Percentiles rank a stretch among this genome's conserved stretches.
phyloP scores from a whole-genome alignment of 371 early-diverging fungal species.

The Syncephalastrum racemosum region DNA sequence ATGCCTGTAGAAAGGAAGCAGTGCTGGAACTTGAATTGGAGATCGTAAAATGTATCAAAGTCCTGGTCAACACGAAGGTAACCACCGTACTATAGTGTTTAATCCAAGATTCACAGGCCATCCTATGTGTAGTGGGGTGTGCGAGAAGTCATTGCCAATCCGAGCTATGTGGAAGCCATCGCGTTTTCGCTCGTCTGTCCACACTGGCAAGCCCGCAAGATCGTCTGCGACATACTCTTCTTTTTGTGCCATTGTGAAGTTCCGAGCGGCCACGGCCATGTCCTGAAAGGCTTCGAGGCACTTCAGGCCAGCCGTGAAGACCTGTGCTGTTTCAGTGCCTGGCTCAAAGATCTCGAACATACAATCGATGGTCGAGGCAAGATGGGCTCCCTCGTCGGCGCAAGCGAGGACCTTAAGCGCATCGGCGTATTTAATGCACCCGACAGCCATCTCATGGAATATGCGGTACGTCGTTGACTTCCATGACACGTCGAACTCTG shows the following conservation, averaged over 20 bases:
- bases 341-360: constrained; percentile 67
- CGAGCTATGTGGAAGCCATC: constrained; percentile 63
- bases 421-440: constrained; percentile 50
- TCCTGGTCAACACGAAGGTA: constrained; percentile 63
- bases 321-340: constrained; percentile 66
- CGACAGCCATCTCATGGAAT: constrained; percentile 76
- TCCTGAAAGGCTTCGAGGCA: constrained; percentile 56
- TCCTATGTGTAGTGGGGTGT: constrained; percentile 54
- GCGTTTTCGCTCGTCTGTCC: constrained; percentile 76
- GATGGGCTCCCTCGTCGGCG: constrained; percentile 65
- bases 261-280: constrained; percentile 66
- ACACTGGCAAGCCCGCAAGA: constrained; percentile 65
- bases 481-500: neutral
- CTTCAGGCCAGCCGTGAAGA: constrained; percentile 51
- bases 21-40: constrained; percentile 71
- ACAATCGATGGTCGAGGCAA: constrained; percentile 71
- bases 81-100: neutral
- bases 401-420: constrained; percentile 58
- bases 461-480: constrained; percentile 50
- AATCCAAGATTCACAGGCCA: neutral
- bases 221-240: constrained; percentile 76
- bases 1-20: constrained; percentile 44
- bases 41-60: constrained; percentile 72
- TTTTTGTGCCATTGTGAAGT: constrained; percentile 73
- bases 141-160: constrained; percentile 65